Conservation (phyloP, 1,139 yeast species). For the Suhomyces terraborum region DNA sequence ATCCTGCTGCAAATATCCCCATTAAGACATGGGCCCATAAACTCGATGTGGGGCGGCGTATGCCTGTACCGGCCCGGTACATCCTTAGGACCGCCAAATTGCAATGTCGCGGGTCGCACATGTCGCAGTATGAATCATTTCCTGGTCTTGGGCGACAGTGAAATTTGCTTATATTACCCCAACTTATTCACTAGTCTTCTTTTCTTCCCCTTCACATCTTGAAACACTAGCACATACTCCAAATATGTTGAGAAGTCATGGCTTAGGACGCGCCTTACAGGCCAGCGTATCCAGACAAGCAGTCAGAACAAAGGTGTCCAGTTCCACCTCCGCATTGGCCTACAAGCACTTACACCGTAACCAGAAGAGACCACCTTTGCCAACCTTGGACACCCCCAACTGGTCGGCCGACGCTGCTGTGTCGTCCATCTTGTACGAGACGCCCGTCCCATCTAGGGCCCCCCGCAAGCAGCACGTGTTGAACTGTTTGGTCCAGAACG, state of each 20-base stretch:
- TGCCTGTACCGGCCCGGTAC: constrained; percentile 13
- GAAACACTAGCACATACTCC: background rate
- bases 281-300: constrained; percentile 12
- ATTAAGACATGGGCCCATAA: background rate
- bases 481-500: constrained; percentile 96
- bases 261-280: constrained; percentile 8
- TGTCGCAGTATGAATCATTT: constrained; percentile 13
- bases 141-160: constrained; percentile 9
- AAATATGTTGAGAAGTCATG: constrained; percentile 12
- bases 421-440: constrained; percentile 89
- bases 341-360: constrained; percentile 89
- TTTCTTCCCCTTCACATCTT: background rate
- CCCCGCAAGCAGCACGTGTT: constrained; percentile 83
- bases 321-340: constrained; percentile 93
- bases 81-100: constrained; percentile 6
- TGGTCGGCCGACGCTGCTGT: constrained; percentile 98
- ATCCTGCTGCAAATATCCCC: background rate
- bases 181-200: constrained; percentile 1
- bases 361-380: constrained; percentile 86
- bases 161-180: constrained; percentile 12
- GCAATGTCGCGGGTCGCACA: constrained; percentile 12
- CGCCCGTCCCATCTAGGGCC: constrained; percentile 72
- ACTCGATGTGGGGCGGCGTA: background rate
- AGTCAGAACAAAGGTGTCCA: constrained; percentile 35
- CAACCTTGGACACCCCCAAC: constrained; percentile 90